Conservation (phyloP, 2,329 filamentous ascomycete genomes). For the Colletotrichum sp. region DNA sequence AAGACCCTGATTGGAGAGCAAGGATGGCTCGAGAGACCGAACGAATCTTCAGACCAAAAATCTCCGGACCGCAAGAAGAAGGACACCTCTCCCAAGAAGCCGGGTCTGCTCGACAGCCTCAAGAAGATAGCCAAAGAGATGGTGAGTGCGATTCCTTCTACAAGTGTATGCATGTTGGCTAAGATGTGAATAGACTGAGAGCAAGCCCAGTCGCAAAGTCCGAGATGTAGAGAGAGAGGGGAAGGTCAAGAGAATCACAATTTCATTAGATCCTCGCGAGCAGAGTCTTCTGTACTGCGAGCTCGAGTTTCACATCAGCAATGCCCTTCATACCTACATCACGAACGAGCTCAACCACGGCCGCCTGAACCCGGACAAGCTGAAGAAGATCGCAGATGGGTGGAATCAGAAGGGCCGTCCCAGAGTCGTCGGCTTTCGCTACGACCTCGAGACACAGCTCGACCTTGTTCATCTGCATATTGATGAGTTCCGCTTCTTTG, state of each 20-base stretch:
- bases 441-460: conserved; percentile 66
- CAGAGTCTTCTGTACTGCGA: conserved; percentile 66
- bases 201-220: conserved; percentile 35
- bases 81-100: conserved; percentile 36
- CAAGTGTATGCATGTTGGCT: neutral
- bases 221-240: conserved; percentile 31
- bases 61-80: conserved; percentile 21
- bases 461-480: conserved; percentile 56
- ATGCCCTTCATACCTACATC: conserved; percentile 57
- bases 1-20: conserved; percentile 61
- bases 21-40: conserved; percentile 60
- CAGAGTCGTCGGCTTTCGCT: conserved; percentile 61
- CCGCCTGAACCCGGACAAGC: conserved; percentile 56
- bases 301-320: conserved; percentile 60
- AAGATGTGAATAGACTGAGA: conserved; percentile 37
- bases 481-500: conserved; percentile 60
- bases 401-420: conserved; percentile 61
- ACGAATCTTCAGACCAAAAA: conserved; percentile 25
- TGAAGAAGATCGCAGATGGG: conserved; percentile 54
- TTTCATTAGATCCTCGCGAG: conserved; percentile 60
- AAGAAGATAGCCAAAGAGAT: conserved; percentile 61
- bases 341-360: conserved; percentile 58
- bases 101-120: conserved; percentile 49
- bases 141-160: conserved; percentile 37
- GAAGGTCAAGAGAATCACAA: conserved; percentile 38